Evolutionary conservation across 2,329 filamentous ascomycete species (phyloP).

Genomic region (Microascus cirrosus): DNA sequence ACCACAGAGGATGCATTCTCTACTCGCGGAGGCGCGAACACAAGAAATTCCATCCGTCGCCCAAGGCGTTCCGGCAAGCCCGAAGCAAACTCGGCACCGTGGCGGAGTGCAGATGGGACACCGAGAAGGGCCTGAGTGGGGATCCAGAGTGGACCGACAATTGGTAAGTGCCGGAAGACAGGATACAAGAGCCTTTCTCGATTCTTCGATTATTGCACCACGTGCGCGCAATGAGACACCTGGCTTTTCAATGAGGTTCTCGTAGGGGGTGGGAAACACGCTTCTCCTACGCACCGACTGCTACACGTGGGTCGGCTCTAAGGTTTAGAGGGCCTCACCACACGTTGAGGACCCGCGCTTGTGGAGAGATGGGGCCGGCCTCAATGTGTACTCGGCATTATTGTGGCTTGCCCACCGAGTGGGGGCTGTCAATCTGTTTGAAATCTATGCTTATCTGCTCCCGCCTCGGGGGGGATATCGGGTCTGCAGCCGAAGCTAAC

Average conservation of each 20-base stretch:
- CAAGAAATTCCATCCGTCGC: slow-evolving; percentile 8
- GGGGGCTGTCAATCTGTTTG: not conserved
- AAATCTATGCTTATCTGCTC: not conserved
- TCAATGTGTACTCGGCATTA: not conserved
- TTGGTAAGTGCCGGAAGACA: slow-evolving; percentile 1
- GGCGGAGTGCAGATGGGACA: slow-evolving; percentile 12
- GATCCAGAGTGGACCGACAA: slow-evolving; percentile 4
- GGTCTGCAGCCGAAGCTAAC: not conserved
- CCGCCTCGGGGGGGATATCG: not conserved
- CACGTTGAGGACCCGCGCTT: not conserved
- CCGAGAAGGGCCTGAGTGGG: slow-evolving; percentile 1
- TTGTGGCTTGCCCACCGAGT: not conserved
- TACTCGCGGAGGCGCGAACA: slow-evolving; percentile 5
- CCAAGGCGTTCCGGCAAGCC: slow-evolving; percentile 9
- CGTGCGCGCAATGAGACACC: not conserved
- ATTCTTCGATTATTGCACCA: not conserved
- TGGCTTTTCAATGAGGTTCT: not conserved
- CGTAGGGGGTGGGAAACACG: not conserved
- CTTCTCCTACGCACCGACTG: not conserved
- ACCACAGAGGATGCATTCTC: slow-evolving; percentile 1
- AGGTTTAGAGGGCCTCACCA: not conserved
- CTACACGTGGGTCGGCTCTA: not conserved
- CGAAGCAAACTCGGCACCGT: slow-evolving; percentile 18
- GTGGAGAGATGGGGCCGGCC: not conserved
- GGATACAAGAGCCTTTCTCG: not conserved